Evolutionary conservation across 2,329 filamentous ascomycete genomes (phyloP).

Genomic region (Talaromyces atroroseus): DNA sequence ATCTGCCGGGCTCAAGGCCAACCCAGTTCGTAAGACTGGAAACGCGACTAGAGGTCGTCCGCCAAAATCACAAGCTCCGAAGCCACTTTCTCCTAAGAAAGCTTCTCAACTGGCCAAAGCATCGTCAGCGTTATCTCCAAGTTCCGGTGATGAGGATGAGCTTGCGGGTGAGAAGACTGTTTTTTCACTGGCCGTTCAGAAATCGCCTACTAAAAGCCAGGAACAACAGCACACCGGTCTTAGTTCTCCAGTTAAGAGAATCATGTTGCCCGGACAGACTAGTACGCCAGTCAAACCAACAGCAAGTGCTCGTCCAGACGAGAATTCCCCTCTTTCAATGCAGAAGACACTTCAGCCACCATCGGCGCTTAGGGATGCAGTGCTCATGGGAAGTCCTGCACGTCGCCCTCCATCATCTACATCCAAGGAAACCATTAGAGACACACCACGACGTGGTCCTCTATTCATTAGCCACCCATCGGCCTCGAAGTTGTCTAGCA

Average conservation of each 20-base stretch:
- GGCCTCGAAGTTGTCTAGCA: conserved; percentile 12
- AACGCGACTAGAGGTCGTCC: conserved; percentile 26
- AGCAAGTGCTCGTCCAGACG: conserved; percentile 26
- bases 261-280: conserved; percentile 28
- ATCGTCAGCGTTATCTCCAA: conserved; percentile 25
- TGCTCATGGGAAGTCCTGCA: conserved; percentile 41
- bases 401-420: conserved; percentile 41
- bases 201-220: conserved; percentile 29
- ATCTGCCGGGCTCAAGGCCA: conserved; percentile 38
- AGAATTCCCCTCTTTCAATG: conserved; percentile 24
- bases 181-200: conserved; percentile 25
- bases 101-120: conserved; percentile 42
- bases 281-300: conserved; percentile 12
- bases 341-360: conserved; percentile 16
- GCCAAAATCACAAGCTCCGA: conserved; percentile 22
- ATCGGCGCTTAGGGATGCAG: conserved; percentile 28
- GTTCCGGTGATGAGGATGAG: conserved; percentile 41
- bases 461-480: conserved; percentile 21
- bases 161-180: conserved; percentile 29
- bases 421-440: conserved; percentile 37
- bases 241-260: conserved; percentile 34
- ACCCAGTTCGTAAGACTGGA: conserved; percentile 41
- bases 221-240: conserved; percentile 20
- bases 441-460: conserved; percentile 34
- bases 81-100: conserved; percentile 47